Percentiles rank a stretch among this genome's conserved stretches.
phyloP scores from a whole-genome alignment of 192 early-diverging fungal species.

The Umbelopsis isabellina region DNA sequence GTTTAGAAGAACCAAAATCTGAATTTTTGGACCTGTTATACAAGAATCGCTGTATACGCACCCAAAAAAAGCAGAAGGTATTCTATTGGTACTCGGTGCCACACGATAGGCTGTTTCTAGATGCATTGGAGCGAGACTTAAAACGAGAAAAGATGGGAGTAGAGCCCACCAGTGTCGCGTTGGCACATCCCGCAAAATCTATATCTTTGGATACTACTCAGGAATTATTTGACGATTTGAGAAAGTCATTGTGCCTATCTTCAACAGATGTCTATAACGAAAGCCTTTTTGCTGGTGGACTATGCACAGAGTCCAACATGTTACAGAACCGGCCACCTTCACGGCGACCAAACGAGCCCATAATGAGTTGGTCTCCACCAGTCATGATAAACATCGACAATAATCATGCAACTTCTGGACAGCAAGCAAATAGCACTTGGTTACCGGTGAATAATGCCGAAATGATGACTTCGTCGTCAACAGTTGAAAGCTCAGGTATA shows the following conservation, averaged over 20 bases:
- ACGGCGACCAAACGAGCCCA: background rate
- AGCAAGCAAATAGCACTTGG: background rate
- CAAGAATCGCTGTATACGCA: constrained; percentile 95
- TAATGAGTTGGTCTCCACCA: constrained; percentile 6
- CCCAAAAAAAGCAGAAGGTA: constrained; percentile 99
- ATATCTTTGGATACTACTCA: constrained; percentile 64
- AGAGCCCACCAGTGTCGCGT: constrained; percentile 81
- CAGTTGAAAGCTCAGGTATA: background rate
- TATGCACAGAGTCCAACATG: constrained; percentile 1
- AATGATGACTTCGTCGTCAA: background rate
- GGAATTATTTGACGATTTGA: constrained; percentile 56
- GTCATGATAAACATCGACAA: constrained; percentile 4
- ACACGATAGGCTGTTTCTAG: constrained; percentile 92
- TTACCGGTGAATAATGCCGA: background rate
- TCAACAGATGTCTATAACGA: constrained; percentile 17
- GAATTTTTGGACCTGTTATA: constrained; percentile 94
- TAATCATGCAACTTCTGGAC: background rate
- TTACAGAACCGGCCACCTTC: no score
- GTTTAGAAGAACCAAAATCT: constrained; percentile 90
- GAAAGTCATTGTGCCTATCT: constrained; percentile 42
- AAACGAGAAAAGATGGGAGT: constrained; percentile 89
- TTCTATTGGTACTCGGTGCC: constrained; percentile 97
- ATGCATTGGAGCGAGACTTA: constrained; percentile 94
- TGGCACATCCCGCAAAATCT: constrained; percentile 69
- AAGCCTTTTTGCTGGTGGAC: constrained; percentile 20